Percentiles rank a stretch among this genome's conserved stretches.
Evolutionary conservation across 2,329 filamentous ascomycete genomes (phyloP).

Genomic region (Penicillium palitans): DNA sequence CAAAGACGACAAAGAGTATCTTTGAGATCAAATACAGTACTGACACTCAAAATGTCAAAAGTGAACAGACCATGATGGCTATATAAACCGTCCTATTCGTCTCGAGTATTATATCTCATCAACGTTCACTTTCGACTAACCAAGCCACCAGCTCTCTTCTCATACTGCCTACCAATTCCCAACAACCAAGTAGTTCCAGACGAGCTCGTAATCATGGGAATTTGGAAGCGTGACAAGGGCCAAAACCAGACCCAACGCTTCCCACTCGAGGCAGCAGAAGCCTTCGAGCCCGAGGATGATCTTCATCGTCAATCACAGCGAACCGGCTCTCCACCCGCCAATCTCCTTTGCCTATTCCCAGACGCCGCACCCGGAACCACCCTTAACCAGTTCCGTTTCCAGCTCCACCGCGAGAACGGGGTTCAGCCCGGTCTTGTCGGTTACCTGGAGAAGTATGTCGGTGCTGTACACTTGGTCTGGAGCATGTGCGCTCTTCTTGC

Average conservation of each 20-base stretch:
- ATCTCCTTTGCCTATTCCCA: not conserved
- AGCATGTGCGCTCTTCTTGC: slow-evolving; percentile 4
- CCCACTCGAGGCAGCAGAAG: not conserved
- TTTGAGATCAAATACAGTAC: not conserved
- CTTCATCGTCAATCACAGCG: not conserved
- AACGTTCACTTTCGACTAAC: not conserved
- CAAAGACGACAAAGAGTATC: not conserved
- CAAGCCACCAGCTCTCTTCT: too few species aligned
- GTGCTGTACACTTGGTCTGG: not conserved
- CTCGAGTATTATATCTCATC: not conserved
- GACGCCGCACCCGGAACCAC: not conserved
- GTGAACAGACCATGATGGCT: not conserved
- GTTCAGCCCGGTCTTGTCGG: not conserved
- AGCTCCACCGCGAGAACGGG: not conserved
- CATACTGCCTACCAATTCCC: not conserved
- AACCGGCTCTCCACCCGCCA: not conserved
- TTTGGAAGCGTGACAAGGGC: not conserved
- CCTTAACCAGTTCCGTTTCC: slow-evolving; percentile 4
- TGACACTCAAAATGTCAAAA: not conserved
- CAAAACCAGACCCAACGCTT: not conserved
- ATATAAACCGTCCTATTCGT: not conserved
- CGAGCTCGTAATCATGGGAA: not conserved
- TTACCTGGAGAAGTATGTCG: not conserved
- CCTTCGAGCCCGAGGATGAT: not conserved
- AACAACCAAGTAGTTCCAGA: not conserved